A percentile compares a stretch with the other conserved stretches of the same genome.
Evolutionary conservation across 805 yeast species (phyloP).

Genomic region (Candida succiphila): DNA sequence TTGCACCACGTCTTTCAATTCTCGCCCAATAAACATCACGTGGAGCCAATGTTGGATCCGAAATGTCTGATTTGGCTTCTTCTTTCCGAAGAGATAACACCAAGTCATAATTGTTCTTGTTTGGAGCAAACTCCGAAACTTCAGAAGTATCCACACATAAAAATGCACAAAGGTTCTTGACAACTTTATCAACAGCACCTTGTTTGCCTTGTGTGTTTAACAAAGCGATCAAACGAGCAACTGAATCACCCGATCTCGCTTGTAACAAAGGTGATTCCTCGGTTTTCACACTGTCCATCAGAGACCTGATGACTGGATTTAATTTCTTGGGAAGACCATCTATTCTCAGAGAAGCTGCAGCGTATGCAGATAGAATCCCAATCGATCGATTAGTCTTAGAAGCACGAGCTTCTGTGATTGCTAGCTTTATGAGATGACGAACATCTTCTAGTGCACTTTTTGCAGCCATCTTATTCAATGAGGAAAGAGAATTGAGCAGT

Average conservation of each 20-base stretch:
- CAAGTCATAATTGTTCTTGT: constrained; percentile 38
- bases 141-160: constrained; percentile 92
- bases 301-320: constrained; percentile 77
- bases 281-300: constrained; percentile 85
- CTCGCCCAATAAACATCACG: constrained; percentile 62
- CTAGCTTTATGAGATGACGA: constrained; percentile 50
- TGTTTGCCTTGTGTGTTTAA: constrained; percentile 47
- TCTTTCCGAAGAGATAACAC: constrained; percentile 75
- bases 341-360: constrained; percentile 60
- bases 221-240: constrained; percentile 52
- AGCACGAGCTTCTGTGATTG: constrained; percentile 59
- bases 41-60: constrained; percentile 51
- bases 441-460: constrained; percentile 73
- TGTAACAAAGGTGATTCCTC: constrained; percentile 66
- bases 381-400: constrained; percentile 40
- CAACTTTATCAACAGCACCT: constrained; percentile 80
- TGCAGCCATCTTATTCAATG: constrained; percentile 62
- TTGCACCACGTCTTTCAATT: constrained; percentile 79
- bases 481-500: constrained; percentile 48
- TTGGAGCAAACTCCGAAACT: constrained; percentile 82
- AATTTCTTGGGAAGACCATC: constrained; percentile 74
- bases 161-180: constrained; percentile 85
- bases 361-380: constrained; percentile 63
- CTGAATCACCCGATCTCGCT: constrained; percentile 55
- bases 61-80: constrained; percentile 53